These are phyloP conservation scores for Candida multigemmis DNA, from an alignment of 805 yeast genomes.

Conservation along the genomic window DNA sequence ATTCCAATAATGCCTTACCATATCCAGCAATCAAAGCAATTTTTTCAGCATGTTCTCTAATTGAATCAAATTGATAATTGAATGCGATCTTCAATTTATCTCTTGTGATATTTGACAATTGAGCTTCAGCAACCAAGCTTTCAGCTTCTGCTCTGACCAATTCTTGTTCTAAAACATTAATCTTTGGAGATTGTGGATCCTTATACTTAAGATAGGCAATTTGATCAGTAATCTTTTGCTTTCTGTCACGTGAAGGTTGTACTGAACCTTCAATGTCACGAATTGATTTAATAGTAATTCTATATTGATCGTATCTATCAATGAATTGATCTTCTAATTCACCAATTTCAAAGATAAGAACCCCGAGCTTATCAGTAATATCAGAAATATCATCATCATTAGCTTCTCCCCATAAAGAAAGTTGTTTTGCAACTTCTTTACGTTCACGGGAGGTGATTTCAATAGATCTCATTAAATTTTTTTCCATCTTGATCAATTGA, in stretches of 20 bases:
- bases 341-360: conserved; percentile 72
- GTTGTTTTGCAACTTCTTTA: conserved; percentile 73
- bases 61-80: conserved; percentile 77
- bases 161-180: conserved; percentile 77
- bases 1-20: conserved; percentile 79
- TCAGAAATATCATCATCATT: conserved; percentile 82
- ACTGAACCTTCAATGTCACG: conserved; percentile 83
- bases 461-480: conserved; percentile 70
- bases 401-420: conserved; percentile 80
- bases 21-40: conserved; percentile 81
- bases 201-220: conserved; percentile 78
- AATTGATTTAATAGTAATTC: conserved; percentile 72
- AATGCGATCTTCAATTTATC: conserved; percentile 79
- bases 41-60: conserved; percentile 80
- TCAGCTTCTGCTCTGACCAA: conserved; percentile 89
- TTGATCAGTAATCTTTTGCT: conserved; percentile 76
- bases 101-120: conserved; percentile 80
- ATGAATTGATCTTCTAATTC: conserved; percentile 83
- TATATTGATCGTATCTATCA: conserved; percentile 78
- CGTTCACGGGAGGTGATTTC: conserved; percentile 73
- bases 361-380: conserved; percentile 82
- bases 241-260: conserved; percentile 82
- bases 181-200: conserved; percentile 79
- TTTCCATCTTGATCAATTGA: conserved; percentile 71
- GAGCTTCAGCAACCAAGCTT: conserved; percentile 86